These are phyloP conservation scores for Hypoxylon trugodes DNA, from an alignment of 495 filamentous ascomycete species.

Conservation along the genomic window DNA sequence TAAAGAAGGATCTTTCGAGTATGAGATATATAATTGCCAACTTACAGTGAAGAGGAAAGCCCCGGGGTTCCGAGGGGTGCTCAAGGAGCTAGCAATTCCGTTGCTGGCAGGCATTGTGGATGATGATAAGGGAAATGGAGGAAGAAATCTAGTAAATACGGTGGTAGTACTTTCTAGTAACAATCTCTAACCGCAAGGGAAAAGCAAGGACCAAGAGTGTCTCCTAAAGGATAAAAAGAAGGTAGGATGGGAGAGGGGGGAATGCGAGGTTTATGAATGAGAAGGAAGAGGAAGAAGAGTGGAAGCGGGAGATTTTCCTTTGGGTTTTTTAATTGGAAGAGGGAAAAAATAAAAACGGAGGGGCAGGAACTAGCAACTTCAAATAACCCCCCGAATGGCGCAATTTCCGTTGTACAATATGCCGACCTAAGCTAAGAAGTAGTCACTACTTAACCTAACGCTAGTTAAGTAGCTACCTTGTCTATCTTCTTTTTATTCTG, in stretches of 20 bases:
- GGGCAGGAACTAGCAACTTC: constrained; percentile 26
- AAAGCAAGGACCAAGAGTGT: constrained; percentile 31
- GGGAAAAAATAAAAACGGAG: constrained; percentile 28
- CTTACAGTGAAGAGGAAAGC: constrained; percentile 95
- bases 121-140: constrained; percentile 1
- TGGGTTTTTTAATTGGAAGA: constrained; percentile 27
- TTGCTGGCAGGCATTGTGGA: constrained; percentile 71
- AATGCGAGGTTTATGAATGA: constrained; percentile 24
- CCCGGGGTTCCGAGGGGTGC: constrained; percentile 62
- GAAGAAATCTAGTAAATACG: constrained; percentile 22
- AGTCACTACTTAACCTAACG: constrained; percentile 1
- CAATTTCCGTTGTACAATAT: constrained; percentile 35
- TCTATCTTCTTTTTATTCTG: not conserved
- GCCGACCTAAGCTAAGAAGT: constrained; percentile 21
- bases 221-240: constrained; percentile 35
- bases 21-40: constrained; percentile 19
- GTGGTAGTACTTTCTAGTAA: constrained; percentile 16
- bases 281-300: constrained; percentile 41
- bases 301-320: constrained; percentile 40
- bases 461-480: constrained; percentile 13
- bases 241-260: constrained; percentile 38
- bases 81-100: constrained; percentile 50
- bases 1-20: not conserved
- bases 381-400: constrained; percentile 31
- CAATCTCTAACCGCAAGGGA: constrained; percentile 23